Evolutionary conservation across 805 yeast species (phyloP), one percentile per base, ranked within the genome.

Genomic region (Wickerhamomyces rabaulensis): DNA sequence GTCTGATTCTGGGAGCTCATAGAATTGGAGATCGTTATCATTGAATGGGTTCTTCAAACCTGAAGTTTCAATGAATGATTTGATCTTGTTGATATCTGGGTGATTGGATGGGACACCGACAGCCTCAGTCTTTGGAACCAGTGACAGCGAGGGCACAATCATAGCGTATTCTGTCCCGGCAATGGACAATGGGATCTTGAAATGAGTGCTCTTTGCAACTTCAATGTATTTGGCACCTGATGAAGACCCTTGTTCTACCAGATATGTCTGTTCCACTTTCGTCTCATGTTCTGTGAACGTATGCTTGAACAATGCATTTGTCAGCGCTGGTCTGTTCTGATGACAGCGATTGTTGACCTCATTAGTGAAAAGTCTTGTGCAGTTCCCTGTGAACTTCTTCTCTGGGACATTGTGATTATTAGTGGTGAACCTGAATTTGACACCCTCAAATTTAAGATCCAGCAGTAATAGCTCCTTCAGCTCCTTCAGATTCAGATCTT

Each of bases 41-140:
- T 33, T 23, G 1, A 52, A 25, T 15, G 56, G 58, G 17, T 50
- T 44, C 2, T 42, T 23, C 16, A 44, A 26, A 3, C 31, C 27
- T 15, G 6, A 9, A n/a, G 42, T 25, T 1, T 39, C 25, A 6
- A 36, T 17, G 8, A 8, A 16, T 16, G 17, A 33, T 33, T 16
- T 17, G 6, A 54, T 35, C 10, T 26, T 26, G 1, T 37, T 29
- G 15, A 44, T 29, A 1, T 43, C 40, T 15, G 51, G 48, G 38
- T 57, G 57, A 29, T 46, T 37, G 33, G 22, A n/a, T 3, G 57
- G 54, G 3, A 59, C 46, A 23, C 57, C 59, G 21, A 59, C 42
- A 1, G 49, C 58, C 23, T 39, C 43, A 37, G 54, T 46, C 17
- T 48, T 48, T 9, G 47, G 33, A 10, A 56, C n/a, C 4, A 52